phyloP scores from a whole-genome alignment of 345 rosid genomes.

The Eucalyptus grandis region DNA sequence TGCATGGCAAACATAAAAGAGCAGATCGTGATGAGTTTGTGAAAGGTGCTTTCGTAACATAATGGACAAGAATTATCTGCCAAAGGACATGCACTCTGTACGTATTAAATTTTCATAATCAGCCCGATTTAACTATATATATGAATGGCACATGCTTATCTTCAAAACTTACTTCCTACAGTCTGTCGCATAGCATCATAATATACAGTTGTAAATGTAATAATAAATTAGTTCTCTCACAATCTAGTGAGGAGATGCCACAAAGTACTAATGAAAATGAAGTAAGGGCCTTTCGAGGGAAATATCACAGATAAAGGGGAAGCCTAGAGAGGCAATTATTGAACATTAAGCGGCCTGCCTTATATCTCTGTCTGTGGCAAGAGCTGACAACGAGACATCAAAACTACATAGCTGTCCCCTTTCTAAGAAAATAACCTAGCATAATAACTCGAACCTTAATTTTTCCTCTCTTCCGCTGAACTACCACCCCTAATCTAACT shows the following conservation, averaged over 20 bases:
- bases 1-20: not conserved
- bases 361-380: not conserved
- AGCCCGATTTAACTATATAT: not conserved
- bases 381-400: not conserved
- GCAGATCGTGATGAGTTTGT: not conserved
- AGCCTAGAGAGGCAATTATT: not conserved
- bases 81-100: not conserved
- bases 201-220: not conserved
- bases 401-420: not conserved
- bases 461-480: not conserved
- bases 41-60: not conserved
- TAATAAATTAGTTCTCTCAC: not conserved
- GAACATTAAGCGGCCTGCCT: not conserved
- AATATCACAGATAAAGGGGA: not conserved
- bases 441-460: not conserved
- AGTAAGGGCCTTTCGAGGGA: too few relatives aligned
- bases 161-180: not conserved
- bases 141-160: not conserved
- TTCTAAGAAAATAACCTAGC: not conserved
- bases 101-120: not conserved
- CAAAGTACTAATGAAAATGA: not conserved
- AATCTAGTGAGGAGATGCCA: not conserved
- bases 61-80: not conserved
- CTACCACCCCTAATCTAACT: not conserved
- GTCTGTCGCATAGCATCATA: not conserved